Percentiles rank a stretch among this genome's conserved stretches.
Conservation (phyloP, 2,329 filamentous ascomycete species). For the Hawksworthiomyces lignivorus region DNA sequence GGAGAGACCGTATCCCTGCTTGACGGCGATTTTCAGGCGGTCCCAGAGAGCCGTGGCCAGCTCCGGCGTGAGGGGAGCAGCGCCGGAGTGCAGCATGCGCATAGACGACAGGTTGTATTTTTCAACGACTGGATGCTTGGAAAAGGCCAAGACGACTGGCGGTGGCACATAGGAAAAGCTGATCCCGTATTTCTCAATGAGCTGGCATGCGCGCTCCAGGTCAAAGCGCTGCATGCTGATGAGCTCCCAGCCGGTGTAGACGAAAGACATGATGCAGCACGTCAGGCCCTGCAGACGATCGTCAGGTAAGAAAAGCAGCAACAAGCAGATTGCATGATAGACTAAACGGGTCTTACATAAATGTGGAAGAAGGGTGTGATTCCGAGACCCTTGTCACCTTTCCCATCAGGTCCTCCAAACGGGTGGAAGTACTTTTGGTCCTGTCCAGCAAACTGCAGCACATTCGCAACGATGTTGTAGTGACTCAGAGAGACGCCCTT, state of each 20-base stretch:
- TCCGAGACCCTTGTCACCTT: conserved; percentile 66
- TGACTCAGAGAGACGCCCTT: conserved; percentile 90
- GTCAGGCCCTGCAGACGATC: conserved; percentile 48
- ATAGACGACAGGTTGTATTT: conserved; percentile 75
- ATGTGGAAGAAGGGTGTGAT: conserved; percentile 89
- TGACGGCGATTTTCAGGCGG: conserved; percentile 69
- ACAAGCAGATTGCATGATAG: background rate
- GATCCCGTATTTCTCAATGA: conserved; percentile 67
- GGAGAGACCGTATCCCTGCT: conserved; percentile 86
- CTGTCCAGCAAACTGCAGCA: conserved; percentile 44
- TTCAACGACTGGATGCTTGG: conserved; percentile 68
- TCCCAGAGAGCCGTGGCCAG: conserved; percentile 69
- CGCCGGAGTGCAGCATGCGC: conserved; percentile 80
- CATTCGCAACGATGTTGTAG: conserved; percentile 71
- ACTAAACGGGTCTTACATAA: conserved; percentile 49
- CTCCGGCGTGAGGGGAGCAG: conserved; percentile 75
- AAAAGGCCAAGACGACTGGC: conserved; percentile 71
- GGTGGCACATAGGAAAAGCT: conserved; percentile 79
- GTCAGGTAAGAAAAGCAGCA: background rate
- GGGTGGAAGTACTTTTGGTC: conserved; percentile 51
- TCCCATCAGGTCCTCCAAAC: conserved; percentile 50
- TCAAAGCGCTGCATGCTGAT: conserved; percentile 76
- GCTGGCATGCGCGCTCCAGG: conserved; percentile 66
- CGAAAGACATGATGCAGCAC: conserved; percentile 60
- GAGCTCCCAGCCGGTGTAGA: conserved; percentile 58